These are phyloP conservation scores for Picochlorum sp. DNA, from an alignment of 139 green algal genomes.

Conservation along the genomic window DNA sequence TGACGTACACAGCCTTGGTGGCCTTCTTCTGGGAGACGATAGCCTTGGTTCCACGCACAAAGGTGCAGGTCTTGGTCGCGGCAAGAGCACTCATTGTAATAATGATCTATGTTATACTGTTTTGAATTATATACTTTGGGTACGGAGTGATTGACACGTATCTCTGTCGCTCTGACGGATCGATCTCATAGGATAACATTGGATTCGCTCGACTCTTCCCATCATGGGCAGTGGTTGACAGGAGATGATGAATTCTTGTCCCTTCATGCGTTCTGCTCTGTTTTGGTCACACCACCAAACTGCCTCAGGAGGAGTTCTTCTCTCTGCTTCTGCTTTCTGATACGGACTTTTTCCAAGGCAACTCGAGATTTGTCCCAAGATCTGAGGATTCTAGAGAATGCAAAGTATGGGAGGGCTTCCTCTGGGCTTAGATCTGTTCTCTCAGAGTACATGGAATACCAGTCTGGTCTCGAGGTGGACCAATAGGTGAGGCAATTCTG, in stretches of 20 bases:
- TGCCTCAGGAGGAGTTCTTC: constrained; percentile 3
- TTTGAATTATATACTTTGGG: too few relatives aligned
- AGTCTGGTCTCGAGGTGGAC: constrained; percentile 15
- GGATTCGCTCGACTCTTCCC: too few relatives aligned
- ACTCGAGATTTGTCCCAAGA: neutral
- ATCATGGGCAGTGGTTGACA: too few relatives aligned
- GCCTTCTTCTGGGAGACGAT: neutral
- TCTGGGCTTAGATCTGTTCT: constrained; percentile 5
- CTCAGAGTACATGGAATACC: constrained; percentile 15
- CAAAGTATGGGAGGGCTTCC: neutral
- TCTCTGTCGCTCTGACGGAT: too few relatives aligned
- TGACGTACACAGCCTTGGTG: neutral
- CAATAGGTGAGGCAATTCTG: constrained; percentile 35
- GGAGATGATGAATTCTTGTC: neutral
- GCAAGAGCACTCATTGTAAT: constrained; percentile 2
- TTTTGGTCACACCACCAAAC: neutral
- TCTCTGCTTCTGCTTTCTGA: neutral
- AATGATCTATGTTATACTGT: neutral
- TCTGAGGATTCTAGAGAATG: neutral
- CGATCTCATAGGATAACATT: too few relatives aligned
- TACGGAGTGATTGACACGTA: too few relatives aligned
- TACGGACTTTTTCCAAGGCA: neutral
- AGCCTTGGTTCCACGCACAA: constrained; percentile 4
- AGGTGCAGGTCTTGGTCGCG: constrained; percentile 1
- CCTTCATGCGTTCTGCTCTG: neutral